Conservation (phyloP, 2,329 filamentous ascomycete genomes). For the Fusarium pseudocircinatum region DNA sequence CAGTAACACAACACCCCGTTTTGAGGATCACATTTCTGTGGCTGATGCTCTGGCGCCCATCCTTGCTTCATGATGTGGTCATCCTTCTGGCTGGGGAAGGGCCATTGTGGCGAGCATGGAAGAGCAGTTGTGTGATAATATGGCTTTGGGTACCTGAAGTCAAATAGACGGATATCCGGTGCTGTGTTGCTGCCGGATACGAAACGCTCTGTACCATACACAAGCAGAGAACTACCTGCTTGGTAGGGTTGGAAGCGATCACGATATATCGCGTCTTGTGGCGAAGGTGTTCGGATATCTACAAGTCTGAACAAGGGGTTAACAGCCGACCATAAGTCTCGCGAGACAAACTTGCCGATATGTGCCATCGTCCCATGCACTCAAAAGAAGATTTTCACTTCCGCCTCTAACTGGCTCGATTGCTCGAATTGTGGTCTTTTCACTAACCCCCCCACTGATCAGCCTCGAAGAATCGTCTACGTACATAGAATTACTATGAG, state of each 20-base stretch:
- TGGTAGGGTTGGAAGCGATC: constrained; percentile 62
- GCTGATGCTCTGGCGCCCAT: constrained; percentile 19
- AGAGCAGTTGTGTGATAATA: constrained; percentile 61
- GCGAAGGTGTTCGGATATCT: constrained; percentile 60
- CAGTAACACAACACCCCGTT: constrained; percentile 54
- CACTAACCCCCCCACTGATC: constrained; percentile 42
- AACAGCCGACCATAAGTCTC: background rate
- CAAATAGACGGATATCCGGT: constrained; percentile 60
- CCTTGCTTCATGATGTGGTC: constrained; percentile 12
- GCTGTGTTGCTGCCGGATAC: constrained; percentile 58
- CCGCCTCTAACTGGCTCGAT: constrained; percentile 56
- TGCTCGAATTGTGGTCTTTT: constrained; percentile 55
- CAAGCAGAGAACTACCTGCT: constrained; percentile 57
- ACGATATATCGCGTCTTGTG: constrained; percentile 60
- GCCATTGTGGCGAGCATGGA: constrained; percentile 53
- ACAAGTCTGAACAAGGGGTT: constrained; percentile 48
- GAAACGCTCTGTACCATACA: constrained; percentile 62
- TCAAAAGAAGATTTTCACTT: constrained; percentile 56
- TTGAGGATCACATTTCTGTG: constrained; percentile 48
- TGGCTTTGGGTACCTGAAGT: constrained; percentile 60
- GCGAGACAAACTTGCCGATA: constrained; percentile 47
- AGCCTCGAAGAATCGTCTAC: constrained; percentile 25
- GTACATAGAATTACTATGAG: constrained; percentile 45
- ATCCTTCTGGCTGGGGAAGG: constrained; percentile 45
- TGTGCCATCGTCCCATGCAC: constrained; percentile 64